A percentile compares a stretch with the other conserved stretches of the same genome.
These are phyloP conservation scores for Aspergillus sp. DNA, from an alignment of 2,329 filamentous ascomycete genomes.

Conservation along the genomic window DNA sequence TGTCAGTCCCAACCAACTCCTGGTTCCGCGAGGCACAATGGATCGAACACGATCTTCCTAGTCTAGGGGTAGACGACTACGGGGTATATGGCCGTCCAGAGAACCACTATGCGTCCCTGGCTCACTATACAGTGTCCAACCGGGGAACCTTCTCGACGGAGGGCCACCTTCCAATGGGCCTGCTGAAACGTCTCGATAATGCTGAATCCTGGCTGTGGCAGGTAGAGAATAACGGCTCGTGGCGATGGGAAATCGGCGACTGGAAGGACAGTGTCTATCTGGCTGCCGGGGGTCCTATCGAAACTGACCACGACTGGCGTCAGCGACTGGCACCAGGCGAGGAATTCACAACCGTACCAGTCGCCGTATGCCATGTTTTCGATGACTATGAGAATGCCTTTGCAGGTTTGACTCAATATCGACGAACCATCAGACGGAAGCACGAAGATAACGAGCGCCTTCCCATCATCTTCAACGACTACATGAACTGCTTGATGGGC, in stretches of 20 bases:
- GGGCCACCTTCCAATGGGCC: constrained; percentile 31
- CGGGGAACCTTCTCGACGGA: constrained; percentile 32
- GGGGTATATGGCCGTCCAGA: constrained; percentile 22
- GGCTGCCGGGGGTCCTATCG: constrained; percentile 26
- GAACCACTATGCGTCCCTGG: constrained; percentile 19
- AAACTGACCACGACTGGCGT: constrained; percentile 30
- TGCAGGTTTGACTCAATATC: constrained; percentile 28
- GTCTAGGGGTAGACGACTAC: constrained; percentile 29
- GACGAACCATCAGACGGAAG: constrained; percentile 28
- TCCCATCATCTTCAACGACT: constrained; percentile 41
- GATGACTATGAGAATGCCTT: constrained; percentile 26
- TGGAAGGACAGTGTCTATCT: constrained; percentile 35
- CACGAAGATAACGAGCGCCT: constrained; percentile 31
- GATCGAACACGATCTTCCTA: constrained; percentile 26
- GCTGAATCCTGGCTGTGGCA: constrained; percentile 37
- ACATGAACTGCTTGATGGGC: constrained; percentile 44
- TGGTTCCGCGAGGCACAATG: constrained; percentile 40
- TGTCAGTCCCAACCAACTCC: constrained; percentile 26
- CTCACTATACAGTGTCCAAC: constrained; percentile 25
- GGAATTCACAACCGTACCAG: constrained; percentile 25
- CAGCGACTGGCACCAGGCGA: constrained; percentile 23
- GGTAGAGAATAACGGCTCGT: constrained; percentile 38
- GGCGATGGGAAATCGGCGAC: constrained; percentile 40
- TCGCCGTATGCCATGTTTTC: constrained; percentile 23
- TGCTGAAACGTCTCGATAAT: constrained; percentile 21